Evolutionary conservation across 768 basidiomycete genomes (phyloP).

Genomic region (Leccinum disarticulatum): DNA sequence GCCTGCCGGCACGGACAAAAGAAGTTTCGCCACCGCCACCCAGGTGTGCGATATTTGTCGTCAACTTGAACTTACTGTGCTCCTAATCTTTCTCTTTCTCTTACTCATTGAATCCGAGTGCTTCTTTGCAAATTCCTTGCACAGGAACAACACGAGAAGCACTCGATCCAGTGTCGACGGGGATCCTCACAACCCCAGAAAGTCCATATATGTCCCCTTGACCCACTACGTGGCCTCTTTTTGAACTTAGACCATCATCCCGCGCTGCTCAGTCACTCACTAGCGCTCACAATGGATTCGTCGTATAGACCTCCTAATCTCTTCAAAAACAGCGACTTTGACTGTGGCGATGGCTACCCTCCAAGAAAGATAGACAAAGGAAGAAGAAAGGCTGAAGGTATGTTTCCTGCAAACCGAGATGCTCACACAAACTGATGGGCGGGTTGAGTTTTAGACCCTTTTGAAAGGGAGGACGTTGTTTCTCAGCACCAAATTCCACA

Average conservation of each 20-base stretch:
- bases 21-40: too few relatives aligned
- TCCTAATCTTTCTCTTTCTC: not conserved
- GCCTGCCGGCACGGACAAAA: too few relatives aligned
- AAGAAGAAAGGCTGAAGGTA: conserved; percentile 20
- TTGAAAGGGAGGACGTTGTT: not conserved
- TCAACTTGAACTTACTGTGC: too few relatives aligned
- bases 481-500: not conserved
- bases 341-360: not conserved
- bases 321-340: not conserved
- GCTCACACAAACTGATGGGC: not conserved
- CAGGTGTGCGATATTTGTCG: too few relatives aligned
- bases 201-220: too few relatives aligned
- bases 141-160: conserved; percentile 15
- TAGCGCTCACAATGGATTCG: conserved; percentile 8
- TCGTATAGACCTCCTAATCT: conserved; percentile 12
- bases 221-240: not conserved
- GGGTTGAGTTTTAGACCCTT: conserved; percentile 11
- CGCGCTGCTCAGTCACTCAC: not conserved
- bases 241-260: conserved; percentile 5
- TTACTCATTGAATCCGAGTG: conserved; percentile 3
- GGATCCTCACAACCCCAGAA: too few relatives aligned
- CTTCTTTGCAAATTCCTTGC: not conserved
- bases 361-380: conserved; percentile 19
- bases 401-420: not conserved
- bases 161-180: conserved; percentile 6